Evolutionary conservation across 306 rosid species (phyloP), one percentile per base, ranked within the genome.

Genomic region (Amphicarpaea edgeworthii): DNA sequence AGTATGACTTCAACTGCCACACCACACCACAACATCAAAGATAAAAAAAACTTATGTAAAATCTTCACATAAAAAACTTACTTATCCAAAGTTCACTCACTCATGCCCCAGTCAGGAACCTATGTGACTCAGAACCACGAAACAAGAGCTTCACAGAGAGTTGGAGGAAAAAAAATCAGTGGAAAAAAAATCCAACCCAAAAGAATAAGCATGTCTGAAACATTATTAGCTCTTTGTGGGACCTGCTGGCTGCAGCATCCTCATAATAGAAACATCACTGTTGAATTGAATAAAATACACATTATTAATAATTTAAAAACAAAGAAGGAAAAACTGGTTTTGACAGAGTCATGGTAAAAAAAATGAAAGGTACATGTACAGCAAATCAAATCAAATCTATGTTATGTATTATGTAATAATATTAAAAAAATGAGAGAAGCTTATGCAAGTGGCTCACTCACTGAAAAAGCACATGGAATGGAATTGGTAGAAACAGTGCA

Each of bases 151-250:
- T 77, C 80, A 43, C 4, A 80, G 59, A 47, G 49, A 68, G 66
- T 58, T 40, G 37, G 49, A 70, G 37, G 7, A 50, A 20, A 24
- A 17, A 24, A 28, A 30, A 6, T 30, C 7, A 79, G 9, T 54
- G 62, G n/a, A 10, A 40, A 40, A 72, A 19, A 28, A 19, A 64
- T 37, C 10, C 26, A 79, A 3, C 20, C 45, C 54, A 73, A 54
- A 55, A 30, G 37, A 66, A 80, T 30, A 15, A 72, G 55, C 70
- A 80, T 42, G 26, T 55, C 72, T 16, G 28, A 51, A 50, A 51
- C 65, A 71, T 53, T 17, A 67, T 32, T 46, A 46, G 20, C 79
- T 15, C 43, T 45, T 34, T 9, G 79, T 30, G 62, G 64, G 64
- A 64, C 70, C 70, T 38, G n/a, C 70, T 38, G 7, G 50, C 70